Evolutionary conservation across 129 eudicot species (phyloP), one percentile per base, ranked within the genome.

Genomic region (Gnaphalium uliginosum): DNA sequence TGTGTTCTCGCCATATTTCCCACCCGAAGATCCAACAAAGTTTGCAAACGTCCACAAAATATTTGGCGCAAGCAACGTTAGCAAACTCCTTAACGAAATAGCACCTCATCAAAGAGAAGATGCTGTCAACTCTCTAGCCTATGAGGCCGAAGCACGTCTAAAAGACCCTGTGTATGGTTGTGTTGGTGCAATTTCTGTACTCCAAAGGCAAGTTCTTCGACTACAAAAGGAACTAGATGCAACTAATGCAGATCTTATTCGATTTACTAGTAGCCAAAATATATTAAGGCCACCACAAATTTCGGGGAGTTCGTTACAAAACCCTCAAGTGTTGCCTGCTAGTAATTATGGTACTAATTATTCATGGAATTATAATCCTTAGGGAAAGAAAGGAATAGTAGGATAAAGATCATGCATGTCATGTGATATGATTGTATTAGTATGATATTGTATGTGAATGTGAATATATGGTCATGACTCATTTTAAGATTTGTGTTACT

Each of bases 1-100:
- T 78, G 83, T 86, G 6, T 93, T 93, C 68, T 85, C 96, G 1
- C 95, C 98, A 0, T 93, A 88, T 71, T 93, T 93, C 54, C 96
- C 98, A 6, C 89, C 98, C 2, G 91, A 84, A 72, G 89, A 93
- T 37, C 95, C 96, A 69, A 84, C 87, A 17, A 93, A 90, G 30
- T 93, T 93, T 56, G 67, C 76, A 25, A 86, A 82, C 63, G 98
- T 93, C 15, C 98, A 93, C 89, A 90, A 85, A 64, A 90, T 93
- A 66, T 93, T 93, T 26, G 96, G 98, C 9, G 96, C 98, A 5
- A 93, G 98, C 89, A 93, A 93, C 48, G 98, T 90, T 5, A 88
- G 95, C 68, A 93, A 93, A 69, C 87, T 89, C 53, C 87, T 93
- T 5, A 84, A 86, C 37, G 98, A 93, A 53, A 83, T 93, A 25